Conservation (phyloP, 345 rosid species). For the Brassica cretica region DNA sequence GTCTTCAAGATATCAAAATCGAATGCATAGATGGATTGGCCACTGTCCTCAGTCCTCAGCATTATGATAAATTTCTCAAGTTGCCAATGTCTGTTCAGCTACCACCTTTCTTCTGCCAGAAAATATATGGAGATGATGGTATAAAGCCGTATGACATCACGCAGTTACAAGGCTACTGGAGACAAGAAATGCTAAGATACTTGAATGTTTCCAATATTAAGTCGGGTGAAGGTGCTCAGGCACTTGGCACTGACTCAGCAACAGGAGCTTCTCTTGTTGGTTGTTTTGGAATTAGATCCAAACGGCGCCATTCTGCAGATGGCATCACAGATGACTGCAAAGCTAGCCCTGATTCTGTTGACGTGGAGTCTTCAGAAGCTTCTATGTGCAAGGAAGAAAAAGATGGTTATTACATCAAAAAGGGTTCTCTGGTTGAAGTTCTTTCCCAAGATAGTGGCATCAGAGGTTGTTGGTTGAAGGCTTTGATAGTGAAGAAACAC, state of each 20-base stretch:
- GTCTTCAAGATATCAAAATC: constrained; percentile 83
- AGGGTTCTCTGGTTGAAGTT: constrained; percentile 71
- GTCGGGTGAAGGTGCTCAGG: constrained; percentile 29
- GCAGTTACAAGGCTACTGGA: constrained; percentile 74
- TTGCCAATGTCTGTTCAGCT: constrained; percentile 35
- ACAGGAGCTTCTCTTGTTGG: constrained; percentile 38
- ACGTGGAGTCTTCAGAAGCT: constrained; percentile 28
- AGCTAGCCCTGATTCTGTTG: constrained; percentile 25
- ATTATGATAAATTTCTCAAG: constrained; percentile 54
- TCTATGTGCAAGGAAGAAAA: constrained; percentile 19
- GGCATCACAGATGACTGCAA: constrained; percentile 34
- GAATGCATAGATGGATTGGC: constrained; percentile 92
- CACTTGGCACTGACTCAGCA: constrained; percentile 20
- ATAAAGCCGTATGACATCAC: constrained; percentile 68
- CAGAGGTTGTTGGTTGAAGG: constrained; percentile 86
- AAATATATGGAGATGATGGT: constrained; percentile 61
- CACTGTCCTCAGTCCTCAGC: constrained; percentile 72
- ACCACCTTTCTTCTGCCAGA: constrained; percentile 62
- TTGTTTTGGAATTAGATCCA: constrained; percentile 45
- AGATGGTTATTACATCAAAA: constrained; percentile 35
- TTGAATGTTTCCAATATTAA: constrained; percentile 34
- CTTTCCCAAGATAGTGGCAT: constrained; percentile 84
- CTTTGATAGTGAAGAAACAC: constrained; percentile 55
- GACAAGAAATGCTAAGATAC: constrained; percentile 56
- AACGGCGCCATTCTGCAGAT: constrained; percentile 44